These are phyloP conservation scores for Keithomyces neogunnii DNA, from an alignment of 2,329 filamentous ascomycete species.

Conservation along the genomic window DNA sequence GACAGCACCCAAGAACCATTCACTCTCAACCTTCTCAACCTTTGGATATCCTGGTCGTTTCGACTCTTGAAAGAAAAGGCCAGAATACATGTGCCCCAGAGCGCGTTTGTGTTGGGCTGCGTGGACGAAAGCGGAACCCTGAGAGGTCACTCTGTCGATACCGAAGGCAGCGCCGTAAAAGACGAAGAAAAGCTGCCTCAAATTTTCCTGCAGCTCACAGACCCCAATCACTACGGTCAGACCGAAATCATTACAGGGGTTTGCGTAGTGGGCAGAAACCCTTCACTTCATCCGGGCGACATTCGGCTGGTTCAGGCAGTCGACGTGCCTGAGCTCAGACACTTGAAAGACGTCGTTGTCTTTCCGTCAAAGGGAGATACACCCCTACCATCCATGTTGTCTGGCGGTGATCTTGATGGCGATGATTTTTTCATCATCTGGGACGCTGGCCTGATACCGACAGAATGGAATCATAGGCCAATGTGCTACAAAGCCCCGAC, in stretches of 20 bases:
- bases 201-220: constrained; percentile 78
- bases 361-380: constrained; percentile 77
- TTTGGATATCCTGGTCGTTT: constrained; percentile 86
- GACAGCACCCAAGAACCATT: constrained; percentile 62
- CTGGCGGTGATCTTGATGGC: constrained; percentile 89
- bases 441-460: constrained; percentile 67
- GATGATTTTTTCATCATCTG: constrained; percentile 95
- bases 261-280: constrained; percentile 84
- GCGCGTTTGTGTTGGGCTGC: constrained; percentile 81
- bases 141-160: constrained; percentile 56
- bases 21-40: constrained; percentile 63
- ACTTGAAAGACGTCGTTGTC: constrained; percentile 79
- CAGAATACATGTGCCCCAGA: constrained; percentile 69
- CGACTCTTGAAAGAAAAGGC: constrained; percentile 91
- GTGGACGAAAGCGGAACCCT: constrained; percentile 76
- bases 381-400: constrained; percentile 88
- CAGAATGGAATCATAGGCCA: constrained; percentile 60
- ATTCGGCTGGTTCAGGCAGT: constrained; percentile 82
- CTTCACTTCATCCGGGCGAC: constrained; percentile 88
- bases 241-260: constrained; percentile 64
- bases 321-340: constrained; percentile 60
- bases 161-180: constrained; percentile 29
- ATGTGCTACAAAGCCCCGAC: constrained; percentile 66
- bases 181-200: constrained; percentile 58
- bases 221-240: constrained; percentile 39